Evolutionary conservation across 106 monocot species (phyloP).

Genomic region (Apostasia ramifera): DNA sequence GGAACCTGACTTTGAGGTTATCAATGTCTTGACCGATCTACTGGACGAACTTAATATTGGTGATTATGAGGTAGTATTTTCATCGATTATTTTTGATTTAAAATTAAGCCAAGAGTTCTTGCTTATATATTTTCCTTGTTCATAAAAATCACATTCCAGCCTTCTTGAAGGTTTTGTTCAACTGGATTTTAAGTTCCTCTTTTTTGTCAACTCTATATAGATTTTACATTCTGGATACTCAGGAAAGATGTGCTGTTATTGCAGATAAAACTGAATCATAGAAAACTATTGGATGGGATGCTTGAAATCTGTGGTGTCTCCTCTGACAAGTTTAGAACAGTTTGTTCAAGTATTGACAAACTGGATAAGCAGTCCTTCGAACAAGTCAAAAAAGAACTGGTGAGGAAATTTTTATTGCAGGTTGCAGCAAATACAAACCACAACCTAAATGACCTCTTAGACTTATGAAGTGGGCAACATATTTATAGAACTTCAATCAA

Average conservation of each 20-base stretch:
- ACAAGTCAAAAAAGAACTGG: conserved; percentile 89
- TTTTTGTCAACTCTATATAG: background rate
- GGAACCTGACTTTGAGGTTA: conserved; percentile 94
- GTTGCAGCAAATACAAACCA: too few relatives aligned
- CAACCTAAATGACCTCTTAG: too few relatives aligned
- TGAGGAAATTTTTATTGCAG: conserved; percentile 17
- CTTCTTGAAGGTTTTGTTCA: background rate
- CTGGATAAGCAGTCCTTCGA: conserved; percentile 96
- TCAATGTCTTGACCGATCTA: conserved; percentile 77
- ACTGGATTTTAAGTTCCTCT: background rate
- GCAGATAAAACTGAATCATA: conserved; percentile 96
- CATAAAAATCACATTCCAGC: background rate
- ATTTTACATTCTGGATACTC: background rate
- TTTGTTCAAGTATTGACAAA: conserved; percentile 99
- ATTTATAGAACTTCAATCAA: too few relatives aligned
- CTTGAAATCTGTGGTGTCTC: conserved; percentile 93
- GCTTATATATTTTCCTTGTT: background rate
- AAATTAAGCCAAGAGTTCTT: background rate
- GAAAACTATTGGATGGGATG: conserved; percentile 93
- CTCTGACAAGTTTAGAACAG: conserved; percentile 94
- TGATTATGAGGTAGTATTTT: conserved; percentile 65
- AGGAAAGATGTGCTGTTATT: background rate
- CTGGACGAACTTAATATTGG: conserved; percentile 80
- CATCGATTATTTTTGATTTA: background rate
- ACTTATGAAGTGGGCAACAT: too few relatives aligned